Base-by-base conservation (phyloP, 2,329 filamentous ascomycete species). In the Cryphonectria japonica region DNA sequence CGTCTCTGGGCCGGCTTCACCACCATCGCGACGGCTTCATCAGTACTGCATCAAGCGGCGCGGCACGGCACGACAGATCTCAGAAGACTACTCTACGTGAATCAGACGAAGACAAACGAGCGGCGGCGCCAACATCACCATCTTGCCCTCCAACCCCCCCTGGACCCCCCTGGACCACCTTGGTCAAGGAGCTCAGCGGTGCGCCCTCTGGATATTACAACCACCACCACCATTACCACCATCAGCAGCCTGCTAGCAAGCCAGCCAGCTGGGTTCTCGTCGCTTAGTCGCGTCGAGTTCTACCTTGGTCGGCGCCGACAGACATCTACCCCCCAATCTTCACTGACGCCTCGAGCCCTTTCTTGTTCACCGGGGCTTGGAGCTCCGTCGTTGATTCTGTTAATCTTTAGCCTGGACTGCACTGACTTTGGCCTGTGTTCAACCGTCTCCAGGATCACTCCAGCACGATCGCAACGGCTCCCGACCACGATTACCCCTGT, bases 401-500 rank as follows among this genome's bases (percentile, higher is more conserved):
- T 19, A 62, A 62, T 62, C 37, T 34, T 34, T 39, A 61, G 60
- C 60, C 37, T 62, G 34, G 34, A 39, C 32, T 41, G 60, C 11
- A 41, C 60, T 39, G 34, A 39, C 19, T 26, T n/a, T 41, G 8
- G 52, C 59, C 37, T 63, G 39, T 41, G 60, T 39, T 60, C 29
- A 41, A 69, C 43, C 32, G 22, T 29, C 59, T 59, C 71, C 46
- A 72, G 66, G 61, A 69, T 67, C 59, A 46, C 39, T 67, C 68
- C 54, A 57, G n/a, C 59, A 39, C 57, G 14, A 22, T 19, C 59
- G 41, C 68, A 73, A 72, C 72, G 72, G 68, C 67, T 43, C n/a
- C 52, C 50, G 65, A 72, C 72, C 72, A 70, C 72, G 70, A 67
- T 73, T 39, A 73, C 71, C 72, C 72, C 72, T 73, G 72, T 66